Base-by-base conservation (phyloP, 257 asterid genomes). In the Nicotiana paniculata region DNA sequence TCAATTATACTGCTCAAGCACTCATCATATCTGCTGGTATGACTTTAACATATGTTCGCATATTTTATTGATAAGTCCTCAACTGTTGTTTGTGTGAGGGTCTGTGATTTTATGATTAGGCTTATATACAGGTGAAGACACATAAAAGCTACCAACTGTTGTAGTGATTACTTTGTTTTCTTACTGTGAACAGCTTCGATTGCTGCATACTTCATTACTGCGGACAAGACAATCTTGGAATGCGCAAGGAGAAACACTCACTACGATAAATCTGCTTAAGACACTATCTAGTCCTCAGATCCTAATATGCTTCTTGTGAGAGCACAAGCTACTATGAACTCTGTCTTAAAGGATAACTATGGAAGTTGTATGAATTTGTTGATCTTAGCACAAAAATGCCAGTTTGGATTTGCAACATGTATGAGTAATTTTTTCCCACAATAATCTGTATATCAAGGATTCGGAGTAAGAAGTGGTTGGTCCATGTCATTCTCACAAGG, bases 1-100 rank as follows among this genome's bases (percentile, higher is more conserved):
- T 94, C 86, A 94, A 94, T 84, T 89, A 92, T 66, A 93, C 97
- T 77, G 97, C 87, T 16, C 97, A 93, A 85, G 98, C 98, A 79
- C 95, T 93, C 79, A 89, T 93, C 80, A 83, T 93, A 89, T 90
- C 98, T 82, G 92, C 84, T 15, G 97, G 98, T 93, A 89, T 53
- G 93, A 75, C 63, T 43, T 51, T 75, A 51, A 28, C 43, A 75
- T 75, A 8, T 51, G 63, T 8, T 75, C 80, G 46, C 63, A 75
- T 75, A 75, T 51, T 51, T 48, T 75, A 51, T 75, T 48, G 46
- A 75, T 75, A 7, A 51, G 63, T 75, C 63, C 79, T 51, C 39
- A 24, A 51, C 79, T 51, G 43, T 75, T 74, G 35, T 24, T 13
- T 51, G 26, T 26, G 80, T 28, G 26, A 51, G 63, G 63, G 9